phyloP scores from a whole-genome alignment of 1,284 basidiomycete species.

The Leccinum solheimii region DNA sequence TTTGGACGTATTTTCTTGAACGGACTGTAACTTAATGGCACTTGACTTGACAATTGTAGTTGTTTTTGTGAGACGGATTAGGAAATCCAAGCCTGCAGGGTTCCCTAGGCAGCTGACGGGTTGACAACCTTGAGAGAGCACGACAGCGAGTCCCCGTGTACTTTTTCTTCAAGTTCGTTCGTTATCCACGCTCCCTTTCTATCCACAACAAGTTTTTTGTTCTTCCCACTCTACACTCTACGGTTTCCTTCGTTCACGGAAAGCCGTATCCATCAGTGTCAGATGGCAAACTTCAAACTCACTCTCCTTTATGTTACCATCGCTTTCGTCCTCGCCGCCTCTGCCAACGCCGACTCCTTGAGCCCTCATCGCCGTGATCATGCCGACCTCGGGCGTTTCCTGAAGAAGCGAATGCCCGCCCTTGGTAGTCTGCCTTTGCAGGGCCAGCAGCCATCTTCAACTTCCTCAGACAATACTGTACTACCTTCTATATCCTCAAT shows the following conservation, averaged over 20 bases:
- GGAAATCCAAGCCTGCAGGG: constrained; percentile 15
- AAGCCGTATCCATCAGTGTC: background rate
- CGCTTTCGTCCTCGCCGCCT: constrained; percentile 46
- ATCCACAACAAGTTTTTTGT: background rate
- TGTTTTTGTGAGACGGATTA: constrained; percentile 13
- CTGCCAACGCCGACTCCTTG: constrained; percentile 48
- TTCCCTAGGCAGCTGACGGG: constrained; percentile 22
- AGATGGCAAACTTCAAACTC: constrained; percentile 46
- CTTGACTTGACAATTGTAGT: background rate
- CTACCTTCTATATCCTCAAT: constrained; percentile 2
- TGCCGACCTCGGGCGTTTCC: constrained; percentile 58
- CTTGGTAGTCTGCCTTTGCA: constrained; percentile 5
- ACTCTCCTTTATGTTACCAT: constrained; percentile 62
- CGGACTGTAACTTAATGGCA: constrained; percentile 8
- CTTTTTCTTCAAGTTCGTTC: constrained; percentile 18
- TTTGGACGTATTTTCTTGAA: constrained; percentile 9
- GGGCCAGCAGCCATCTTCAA: constrained; percentile 12
- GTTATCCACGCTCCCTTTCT: constrained; percentile 18
- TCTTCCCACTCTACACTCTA: background rate
- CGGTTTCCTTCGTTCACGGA: background rate
- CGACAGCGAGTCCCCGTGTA: background rate
- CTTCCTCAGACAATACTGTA: constrained; percentile 1
- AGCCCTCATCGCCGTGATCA: constrained; percentile 52
- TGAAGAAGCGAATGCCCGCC: constrained; percentile 58
- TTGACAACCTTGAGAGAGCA: constrained; percentile 15